These are phyloP conservation scores for Phanerochaete sordida DNA, from an alignment of 768 basidiomycete genomes.

Conservation along the genomic window DNA sequence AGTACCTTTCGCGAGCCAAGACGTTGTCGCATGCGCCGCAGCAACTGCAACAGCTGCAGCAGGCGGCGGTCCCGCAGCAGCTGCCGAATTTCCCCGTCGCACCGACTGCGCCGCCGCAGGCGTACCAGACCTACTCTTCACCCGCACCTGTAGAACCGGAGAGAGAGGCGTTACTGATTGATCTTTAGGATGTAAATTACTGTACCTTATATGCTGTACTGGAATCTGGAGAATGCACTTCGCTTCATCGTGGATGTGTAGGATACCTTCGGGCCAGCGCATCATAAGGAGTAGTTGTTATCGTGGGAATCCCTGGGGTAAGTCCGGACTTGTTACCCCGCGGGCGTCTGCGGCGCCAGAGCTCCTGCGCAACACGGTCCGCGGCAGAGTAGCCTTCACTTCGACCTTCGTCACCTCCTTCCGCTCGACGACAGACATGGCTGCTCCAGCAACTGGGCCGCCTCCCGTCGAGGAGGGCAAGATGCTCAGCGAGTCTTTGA, in stretches of 20 bases:
- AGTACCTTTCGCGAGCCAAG: constrained; percentile 23
- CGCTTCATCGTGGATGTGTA: background rate
- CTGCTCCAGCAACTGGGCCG: constrained; percentile 14
- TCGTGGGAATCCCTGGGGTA: background rate
- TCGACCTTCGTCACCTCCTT: background rate
- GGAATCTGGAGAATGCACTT: background rate
- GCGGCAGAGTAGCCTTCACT: background rate
- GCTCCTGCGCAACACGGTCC: constrained; percentile 7
- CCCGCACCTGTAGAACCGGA: constrained; percentile 52
- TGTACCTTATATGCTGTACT: background rate
- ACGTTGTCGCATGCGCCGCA: constrained; percentile 27
- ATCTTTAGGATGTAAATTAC: constrained; percentile 26
- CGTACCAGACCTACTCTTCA: constrained; percentile 46
- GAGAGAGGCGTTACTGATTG: constrained; percentile 54
- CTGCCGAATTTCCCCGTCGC: constrained; percentile 64
- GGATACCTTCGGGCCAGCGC: no score
- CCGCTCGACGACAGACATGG: constrained; percentile 4
- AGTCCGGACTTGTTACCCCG: background rate
- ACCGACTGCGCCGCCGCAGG: constrained; percentile 57
- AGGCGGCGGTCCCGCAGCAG: constrained; percentile 18
- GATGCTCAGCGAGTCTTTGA: constrained; percentile 78
- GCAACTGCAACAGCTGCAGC: constrained; percentile 27
- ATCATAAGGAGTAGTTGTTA: background rate
- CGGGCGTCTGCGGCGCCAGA: background rate
- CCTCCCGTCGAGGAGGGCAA: constrained; percentile 70